Evolutionary conservation across 257 asterid species (phyloP).

Genomic region (Nemophila menziesii): DNA sequence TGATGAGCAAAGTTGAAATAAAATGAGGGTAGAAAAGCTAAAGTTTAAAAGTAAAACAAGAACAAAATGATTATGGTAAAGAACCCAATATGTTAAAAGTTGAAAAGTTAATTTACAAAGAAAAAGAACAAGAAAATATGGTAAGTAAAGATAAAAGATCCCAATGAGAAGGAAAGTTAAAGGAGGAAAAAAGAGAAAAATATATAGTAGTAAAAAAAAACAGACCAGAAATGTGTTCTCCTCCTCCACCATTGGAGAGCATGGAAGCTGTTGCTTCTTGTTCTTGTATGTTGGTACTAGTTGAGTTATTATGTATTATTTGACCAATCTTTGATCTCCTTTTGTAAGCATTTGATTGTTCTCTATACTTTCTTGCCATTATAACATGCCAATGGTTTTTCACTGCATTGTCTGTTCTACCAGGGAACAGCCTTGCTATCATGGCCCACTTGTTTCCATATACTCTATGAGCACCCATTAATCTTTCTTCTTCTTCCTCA

Average conservation of each 20-base stretch:
- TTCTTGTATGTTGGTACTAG: no score
- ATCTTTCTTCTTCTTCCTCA: slow-evolving; percentile 32
- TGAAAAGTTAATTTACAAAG: no score
- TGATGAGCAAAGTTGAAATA: no score
- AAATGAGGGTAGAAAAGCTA: no score
- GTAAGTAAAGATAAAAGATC: background rate
- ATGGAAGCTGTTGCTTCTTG: background rate
- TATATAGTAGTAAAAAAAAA: no score
- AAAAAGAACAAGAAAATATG: no score
- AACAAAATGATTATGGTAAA: no score
- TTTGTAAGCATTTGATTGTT: slow-evolving; percentile 18
- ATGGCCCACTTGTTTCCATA: slow-evolving; percentile 44
- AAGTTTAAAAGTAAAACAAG: no score
- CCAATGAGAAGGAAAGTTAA: background rate
- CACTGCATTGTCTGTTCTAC: slow-evolving; percentile 45
- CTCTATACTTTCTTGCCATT: slow-evolving; percentile 31
- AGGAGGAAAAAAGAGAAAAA: background rate
- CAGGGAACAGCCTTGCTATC: slow-evolving; percentile 34
- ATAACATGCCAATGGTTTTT: slow-evolving; percentile 50
- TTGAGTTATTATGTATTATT: background rate
- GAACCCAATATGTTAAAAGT: no score
- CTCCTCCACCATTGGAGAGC: slow-evolving; percentile 14
- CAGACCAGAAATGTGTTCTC: slow-evolving; percentile 32
- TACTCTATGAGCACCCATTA: slow-evolving; percentile 27
- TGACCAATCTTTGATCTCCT: slow-evolving; percentile 7